Conservation (phyloP, 2,329 filamentous ascomycete genomes). For the Xylogone sp. region DNA sequence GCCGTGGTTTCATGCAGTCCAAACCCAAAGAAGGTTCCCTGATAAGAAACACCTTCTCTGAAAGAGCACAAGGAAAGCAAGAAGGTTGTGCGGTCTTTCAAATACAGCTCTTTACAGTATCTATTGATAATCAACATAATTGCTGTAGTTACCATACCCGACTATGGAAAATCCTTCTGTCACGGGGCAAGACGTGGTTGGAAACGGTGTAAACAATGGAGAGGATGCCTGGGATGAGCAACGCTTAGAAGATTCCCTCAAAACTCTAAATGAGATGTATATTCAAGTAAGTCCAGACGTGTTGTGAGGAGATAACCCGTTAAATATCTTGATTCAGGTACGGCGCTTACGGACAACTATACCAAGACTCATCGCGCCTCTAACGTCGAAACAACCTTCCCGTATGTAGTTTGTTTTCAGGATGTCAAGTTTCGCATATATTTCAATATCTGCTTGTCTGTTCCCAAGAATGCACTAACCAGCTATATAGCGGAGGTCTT, state of each 20-base stretch:
- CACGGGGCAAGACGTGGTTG: slow-evolving; percentile 1
- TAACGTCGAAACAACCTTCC: slow-evolving; percentile 45
- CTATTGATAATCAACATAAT: too few relatives aligned
- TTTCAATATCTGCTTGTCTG: slow-evolving; percentile 1
- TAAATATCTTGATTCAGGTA: slow-evolving; percentile 32
- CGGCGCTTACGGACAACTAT: slow-evolving; percentile 45
- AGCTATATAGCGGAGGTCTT: slow-evolving; percentile 43
- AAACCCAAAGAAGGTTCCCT: too few relatives aligned
- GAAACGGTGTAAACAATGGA: not conserved
- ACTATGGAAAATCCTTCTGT: not conserved
- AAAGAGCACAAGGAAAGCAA: too few relatives aligned
- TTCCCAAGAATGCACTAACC: slow-evolving; percentile 1
- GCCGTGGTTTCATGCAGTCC: too few relatives aligned
- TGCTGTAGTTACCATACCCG: not conserved
- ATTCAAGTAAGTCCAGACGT: slow-evolving; percentile 23
- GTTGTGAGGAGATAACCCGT: not conserved
- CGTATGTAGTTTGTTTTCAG: slow-evolving; percentile 37
- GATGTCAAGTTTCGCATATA: not conserved
- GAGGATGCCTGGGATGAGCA: slow-evolving; percentile 28
- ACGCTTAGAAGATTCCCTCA: slow-evolving; percentile 25
- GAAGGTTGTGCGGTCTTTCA: too few relatives aligned
- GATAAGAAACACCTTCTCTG: too few relatives aligned
- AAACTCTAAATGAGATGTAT: slow-evolving; percentile 30
- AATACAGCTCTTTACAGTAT: too few relatives aligned
- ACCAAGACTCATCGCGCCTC: slow-evolving; percentile 47